phyloP scores from a whole-genome alignment of 106 monocot species.

The Alisma plantagoaquatica region DNA sequence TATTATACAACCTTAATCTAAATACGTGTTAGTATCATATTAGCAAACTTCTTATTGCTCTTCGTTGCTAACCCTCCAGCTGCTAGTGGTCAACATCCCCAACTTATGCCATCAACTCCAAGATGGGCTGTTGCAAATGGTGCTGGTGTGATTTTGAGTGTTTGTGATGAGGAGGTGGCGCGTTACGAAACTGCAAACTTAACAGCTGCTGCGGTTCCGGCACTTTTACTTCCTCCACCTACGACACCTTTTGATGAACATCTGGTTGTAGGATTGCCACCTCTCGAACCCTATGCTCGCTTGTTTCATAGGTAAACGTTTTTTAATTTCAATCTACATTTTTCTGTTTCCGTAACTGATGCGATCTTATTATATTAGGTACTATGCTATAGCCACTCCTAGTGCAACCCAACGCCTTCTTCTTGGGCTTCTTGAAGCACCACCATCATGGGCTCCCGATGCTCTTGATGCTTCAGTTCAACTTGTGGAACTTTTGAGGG shows the following conservation, averaged over 20 bases:
- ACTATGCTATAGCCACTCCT: constrained; percentile 90
- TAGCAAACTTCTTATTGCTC: not conserved
- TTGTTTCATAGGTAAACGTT: constrained; percentile 63
- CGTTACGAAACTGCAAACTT: constrained; percentile 89
- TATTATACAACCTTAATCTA: too few relatives aligned
- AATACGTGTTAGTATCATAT: too few relatives aligned
- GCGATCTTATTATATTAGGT: constrained; percentile 32
- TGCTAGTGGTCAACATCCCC: constrained; percentile 80
- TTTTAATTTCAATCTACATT: too few relatives aligned
- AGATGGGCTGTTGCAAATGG: constrained; percentile 99
- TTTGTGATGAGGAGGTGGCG: constrained; percentile 91
- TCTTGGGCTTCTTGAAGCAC: constrained; percentile 92
- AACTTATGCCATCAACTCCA: constrained; percentile 89
- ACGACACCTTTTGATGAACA: constrained; percentile 86
- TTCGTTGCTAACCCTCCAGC: constrained; percentile 14
- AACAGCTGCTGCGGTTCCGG: constrained; percentile 91
- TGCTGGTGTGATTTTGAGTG: constrained; percentile 88
- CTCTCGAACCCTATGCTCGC: constrained; percentile 88
- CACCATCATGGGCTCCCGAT: constrained; percentile 96
- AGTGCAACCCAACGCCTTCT: constrained; percentile 89
- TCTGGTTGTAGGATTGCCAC: constrained; percentile 80
- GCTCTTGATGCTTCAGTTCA: constrained; percentile 94
- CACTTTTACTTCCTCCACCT: constrained; percentile 81
- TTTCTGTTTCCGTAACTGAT: not conserved
- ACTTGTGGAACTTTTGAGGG: constrained; percentile 88